Base-by-base conservation (phyloP, 208 protist genomes). In the Phytomonas sp. region DNA sequence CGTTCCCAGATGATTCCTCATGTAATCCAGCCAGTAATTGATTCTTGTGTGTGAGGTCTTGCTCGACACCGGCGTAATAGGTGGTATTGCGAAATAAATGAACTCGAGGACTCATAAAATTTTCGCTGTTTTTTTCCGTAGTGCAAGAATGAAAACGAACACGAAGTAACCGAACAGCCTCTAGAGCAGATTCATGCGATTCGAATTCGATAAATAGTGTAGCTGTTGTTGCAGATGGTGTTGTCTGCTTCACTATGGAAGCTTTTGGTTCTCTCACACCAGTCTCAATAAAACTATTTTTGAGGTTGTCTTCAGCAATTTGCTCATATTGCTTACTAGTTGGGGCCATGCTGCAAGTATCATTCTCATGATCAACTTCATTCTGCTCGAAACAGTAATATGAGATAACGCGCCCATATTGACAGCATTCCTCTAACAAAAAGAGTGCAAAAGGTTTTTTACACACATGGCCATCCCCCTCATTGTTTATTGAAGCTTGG, bases 341-440 rank as follows among this genome's bases (percentile, higher is more conserved):
- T 56, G 8, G 1, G 19, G 45, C 19, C 11, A 19, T 26, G 16
- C 45, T 4, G 8, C 16, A 26, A 26, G 19, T 26, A 56, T 56
- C 45, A 0, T 11, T 1, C 19, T 12, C 5, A 56, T 5, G 19
- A 56, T 26, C 45, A 12, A 2, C 45, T 5, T 26, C 23, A 26
- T 1, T 5, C 16, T 26, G 45, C 7, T 73, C 73, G 63, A 85
- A 77, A 30, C 81, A 78, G 75, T 83, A 83, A 40, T 87, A 92
- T 23, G 86, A 92, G 69, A 88, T 63, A n/a, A 92, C 81, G 26
- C 83, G 80, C 1, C 86, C 86, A 62, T 92, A 92, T 67, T 92
- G 86, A 42, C 81, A 87, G 63, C 83, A 92, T 67, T 92, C 86
- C 56, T 92, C 86, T 3, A 92, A 45, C 29, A 82, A 77, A 29